These are phyloP conservation scores for Selaginella moellendorffii DNA, from an alignment of 75 land plant genomes.

Conservation along the genomic window DNA sequence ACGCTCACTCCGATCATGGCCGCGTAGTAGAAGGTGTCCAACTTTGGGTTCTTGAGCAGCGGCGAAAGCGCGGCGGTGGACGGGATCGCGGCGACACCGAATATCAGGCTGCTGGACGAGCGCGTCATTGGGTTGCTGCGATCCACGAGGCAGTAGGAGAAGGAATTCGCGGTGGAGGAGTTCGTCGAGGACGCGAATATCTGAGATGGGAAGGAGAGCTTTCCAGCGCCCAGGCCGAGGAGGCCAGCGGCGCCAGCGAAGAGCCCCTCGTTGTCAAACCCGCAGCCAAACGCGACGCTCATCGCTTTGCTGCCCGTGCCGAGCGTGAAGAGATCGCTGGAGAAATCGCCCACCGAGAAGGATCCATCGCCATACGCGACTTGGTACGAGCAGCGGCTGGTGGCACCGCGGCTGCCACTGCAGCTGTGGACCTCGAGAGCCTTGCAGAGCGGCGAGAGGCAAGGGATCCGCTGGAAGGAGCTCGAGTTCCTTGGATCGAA, in stretches of 20 bases:
- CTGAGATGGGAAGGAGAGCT: not conserved
- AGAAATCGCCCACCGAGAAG: conserved; percentile 53
- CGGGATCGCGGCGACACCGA: not conserved
- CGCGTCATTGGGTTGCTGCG: conserved; percentile 31
- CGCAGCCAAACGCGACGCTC: conserved; percentile 32
- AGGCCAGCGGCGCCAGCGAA: conserved; percentile 50
- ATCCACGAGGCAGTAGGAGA: conserved; percentile 11
- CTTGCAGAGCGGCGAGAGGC: conserved; percentile 38
- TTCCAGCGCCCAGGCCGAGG: conserved; percentile 65
- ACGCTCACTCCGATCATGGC: conserved; percentile 49
- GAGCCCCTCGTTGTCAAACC: conserved; percentile 56
- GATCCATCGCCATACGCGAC: conserved; percentile 77
- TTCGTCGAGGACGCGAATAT: not conserved
- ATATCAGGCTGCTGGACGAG: conserved; percentile 27
- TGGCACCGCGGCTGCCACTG: conserved; percentile 36
- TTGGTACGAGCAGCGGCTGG: conserved; percentile 20
- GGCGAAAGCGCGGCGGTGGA: conserved; percentile 32
- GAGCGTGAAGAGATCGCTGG: conserved; percentile 67
- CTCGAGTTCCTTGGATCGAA: conserved; percentile 62
- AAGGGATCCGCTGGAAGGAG: conserved; percentile 37
- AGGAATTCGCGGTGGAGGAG: not conserved
- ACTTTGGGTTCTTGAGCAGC: conserved; percentile 34
- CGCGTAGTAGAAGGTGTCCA: conserved; percentile 67
- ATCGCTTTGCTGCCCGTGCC: conserved; percentile 5
- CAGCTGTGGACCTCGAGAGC: conserved; percentile 30